Base-by-base conservation (phyloP, 1,139 yeast genomes). In the Nakaseomyces glabratus region DNA sequence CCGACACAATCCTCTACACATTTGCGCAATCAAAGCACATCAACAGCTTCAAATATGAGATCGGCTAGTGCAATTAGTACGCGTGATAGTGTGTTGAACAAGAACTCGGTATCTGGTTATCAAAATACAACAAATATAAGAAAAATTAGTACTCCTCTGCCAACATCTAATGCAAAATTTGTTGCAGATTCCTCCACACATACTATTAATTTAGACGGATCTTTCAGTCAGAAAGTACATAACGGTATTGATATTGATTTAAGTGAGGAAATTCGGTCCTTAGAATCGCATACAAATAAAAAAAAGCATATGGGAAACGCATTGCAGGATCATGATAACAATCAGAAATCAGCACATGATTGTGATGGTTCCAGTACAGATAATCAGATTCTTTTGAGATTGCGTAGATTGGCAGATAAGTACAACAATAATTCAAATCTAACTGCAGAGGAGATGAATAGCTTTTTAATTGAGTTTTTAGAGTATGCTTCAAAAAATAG, bases 1-100 rank as follows among this genome's bases (percentile, higher is more conserved):
- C 59, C 60, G 8, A 54, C 59, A 2, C 57, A 52, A 21, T 50
- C 57, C 3, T 41, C 52, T 5, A 31, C 23, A 4, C 34, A 38
- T 3, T 38, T 40, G 18, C 17, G 18, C 7, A 26, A 18, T 15
- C 4, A 14, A 4, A 26, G 12, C 18, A 4, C 21, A 11, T 36
- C 32, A 22, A 25, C 26, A 13, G n/a, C 35, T 41, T 15, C 20
- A 8, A 22, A 17, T n/a, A 34, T 34, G 3, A 42, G 58, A 33
- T 51, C 58, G 1, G 28, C 52, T 3, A 54, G 57, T 39, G 58
- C 53, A 12, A 36, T 40, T 23, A 23, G 41, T 4, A 28, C 38
- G 9, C 39, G 38, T 13, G 34, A 25, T 12, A 25, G 26, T 9
- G 17, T 20, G 3, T n/a, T 20, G 24, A 23, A 24, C 14, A 12